Evolutionary conservation across 441 rosid genomes (phyloP).

Genomic region (Gossypium davidsonii): DNA sequence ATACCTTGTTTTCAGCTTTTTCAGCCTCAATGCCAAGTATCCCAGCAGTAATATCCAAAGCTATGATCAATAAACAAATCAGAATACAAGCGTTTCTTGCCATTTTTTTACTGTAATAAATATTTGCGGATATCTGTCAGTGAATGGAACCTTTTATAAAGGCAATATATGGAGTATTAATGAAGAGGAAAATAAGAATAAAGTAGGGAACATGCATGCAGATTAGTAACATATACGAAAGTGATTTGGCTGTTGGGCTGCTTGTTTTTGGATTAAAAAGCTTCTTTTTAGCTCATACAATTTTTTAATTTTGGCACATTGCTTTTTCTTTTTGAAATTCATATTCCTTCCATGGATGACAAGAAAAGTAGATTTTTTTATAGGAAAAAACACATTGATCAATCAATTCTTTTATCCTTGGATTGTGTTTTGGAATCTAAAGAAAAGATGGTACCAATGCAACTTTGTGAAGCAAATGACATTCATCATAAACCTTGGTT

Average conservation of each 20-base stretch:
- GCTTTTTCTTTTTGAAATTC: conserved; percentile 26
- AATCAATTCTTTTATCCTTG: neutral
- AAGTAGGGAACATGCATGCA: conserved; percentile 21
- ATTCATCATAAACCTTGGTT: neutral
- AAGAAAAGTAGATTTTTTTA: conserved; percentile 45
- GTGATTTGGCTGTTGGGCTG: conserved; percentile 18
- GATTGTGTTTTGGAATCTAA: neutral
- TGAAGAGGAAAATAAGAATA: conserved; percentile 45
- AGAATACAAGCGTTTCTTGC: conserved; percentile 39
- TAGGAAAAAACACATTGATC: neutral
- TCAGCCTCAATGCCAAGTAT: conserved; percentile 83
- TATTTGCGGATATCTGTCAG: too few species aligned
- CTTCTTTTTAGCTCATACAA: conserved; percentile 18
- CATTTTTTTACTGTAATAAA: conserved; percentile 21
- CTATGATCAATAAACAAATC: conserved; percentile 59
- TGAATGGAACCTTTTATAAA: too few species aligned
- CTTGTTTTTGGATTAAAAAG: conserved; percentile 16
- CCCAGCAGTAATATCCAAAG: conserved; percentile 78
- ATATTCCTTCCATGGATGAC: conserved; percentile 60
- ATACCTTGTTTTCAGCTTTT: conserved; percentile 66
- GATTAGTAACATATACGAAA: conserved; percentile 12
- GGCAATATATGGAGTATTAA: neutral
- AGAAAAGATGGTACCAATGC: neutral
- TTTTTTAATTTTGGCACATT: conserved; percentile 33
- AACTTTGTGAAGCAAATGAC: conserved; percentile 1